Base-by-base conservation (phyloP, 2,329 filamentous ascomycete species). In the Aspergillus pseudotamarii region DNA sequence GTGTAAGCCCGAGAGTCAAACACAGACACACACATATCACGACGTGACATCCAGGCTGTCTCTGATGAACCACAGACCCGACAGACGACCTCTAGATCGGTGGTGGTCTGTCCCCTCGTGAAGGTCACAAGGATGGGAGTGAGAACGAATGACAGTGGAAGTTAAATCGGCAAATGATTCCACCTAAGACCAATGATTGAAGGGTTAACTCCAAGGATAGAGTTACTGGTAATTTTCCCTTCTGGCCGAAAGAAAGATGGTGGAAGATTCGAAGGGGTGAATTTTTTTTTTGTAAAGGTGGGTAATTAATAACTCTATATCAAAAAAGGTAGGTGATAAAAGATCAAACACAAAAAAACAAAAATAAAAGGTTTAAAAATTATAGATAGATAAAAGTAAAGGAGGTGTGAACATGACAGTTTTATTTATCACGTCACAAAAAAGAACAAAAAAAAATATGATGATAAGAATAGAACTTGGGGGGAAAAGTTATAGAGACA, bases 281-380 rank as follows among this genome's bases (percentile, higher is more conserved):
- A 16, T 36, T 36, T 16, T 9, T 19, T n/a, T 41, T 41, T 43
- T 14, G 14, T 57, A 43, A 57, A 32, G 45, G 53, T 54, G 36
- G 30, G 23, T 54, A 59, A 59, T 59, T 59, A 53, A 59, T 59
- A 51, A 51, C 26, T 59, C 51, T 53, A 54, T 59, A 50, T 53
- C 48, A 23, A 34, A 36, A 41, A 61, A n/a, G 21, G 11, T 55
- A 23, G 51, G 48, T 10, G 28, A 14, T 34, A n/a, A 19, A 23
- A 28, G 12, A 43, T 19, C 30, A 34, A 41, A 36, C 34, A 19
- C 12, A 38, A 46, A 26, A 34, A 16, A 41, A 61, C 34, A 36
- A 6, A 45, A 16, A 45, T n/a, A n/a, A n/a, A n/a, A n/a, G n/a
- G n/a, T n/a, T n/a, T n/a, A 38, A 12, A n/a, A 30, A 48, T 12